Conservation (phyloP, 441 rosid genomes). For the Syzygium syzygioides region DNA sequence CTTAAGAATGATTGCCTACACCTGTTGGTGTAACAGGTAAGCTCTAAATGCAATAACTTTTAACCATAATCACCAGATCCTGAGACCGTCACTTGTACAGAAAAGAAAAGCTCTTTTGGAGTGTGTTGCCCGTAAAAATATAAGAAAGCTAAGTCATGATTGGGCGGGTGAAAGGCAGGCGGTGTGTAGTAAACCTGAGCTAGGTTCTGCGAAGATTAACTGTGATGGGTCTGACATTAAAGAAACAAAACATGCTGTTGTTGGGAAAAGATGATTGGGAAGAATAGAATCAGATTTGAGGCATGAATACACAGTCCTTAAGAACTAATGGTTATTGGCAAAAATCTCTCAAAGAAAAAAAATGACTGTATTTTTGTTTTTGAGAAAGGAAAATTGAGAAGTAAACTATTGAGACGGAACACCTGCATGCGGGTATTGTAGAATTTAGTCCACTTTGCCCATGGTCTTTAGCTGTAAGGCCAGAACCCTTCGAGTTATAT, state of each 20-base stretch:
- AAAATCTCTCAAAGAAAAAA: too few species aligned
- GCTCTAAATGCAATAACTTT: neutral
- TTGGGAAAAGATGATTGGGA: neutral
- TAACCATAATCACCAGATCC: neutral
- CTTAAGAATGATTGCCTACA: neutral
- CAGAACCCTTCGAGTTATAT: too few species aligned
- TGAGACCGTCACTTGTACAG: neutral
- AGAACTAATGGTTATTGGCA: neutral
- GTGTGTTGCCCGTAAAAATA: neutral
- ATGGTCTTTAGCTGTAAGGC: too few species aligned
- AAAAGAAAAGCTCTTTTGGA: neutral
- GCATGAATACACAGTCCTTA: neutral
- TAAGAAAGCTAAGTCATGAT: neutral
- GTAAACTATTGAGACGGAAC: too few species aligned
- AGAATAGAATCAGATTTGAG: neutral
- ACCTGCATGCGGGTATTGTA: too few species aligned
- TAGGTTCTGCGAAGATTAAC: neutral
- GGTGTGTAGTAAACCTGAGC: neutral
- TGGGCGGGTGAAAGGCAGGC: neutral
- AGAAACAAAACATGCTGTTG: neutral
- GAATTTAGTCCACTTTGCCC: too few species aligned
- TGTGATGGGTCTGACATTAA: neutral
- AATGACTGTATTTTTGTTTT: too few species aligned
- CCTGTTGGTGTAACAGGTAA: neutral
- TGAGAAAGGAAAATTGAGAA: too few species aligned